These are phyloP conservation scores for Metarhizium guizhouense DNA, from an alignment of 2,329 filamentous ascomycete species.

Conservation along the genomic window DNA sequence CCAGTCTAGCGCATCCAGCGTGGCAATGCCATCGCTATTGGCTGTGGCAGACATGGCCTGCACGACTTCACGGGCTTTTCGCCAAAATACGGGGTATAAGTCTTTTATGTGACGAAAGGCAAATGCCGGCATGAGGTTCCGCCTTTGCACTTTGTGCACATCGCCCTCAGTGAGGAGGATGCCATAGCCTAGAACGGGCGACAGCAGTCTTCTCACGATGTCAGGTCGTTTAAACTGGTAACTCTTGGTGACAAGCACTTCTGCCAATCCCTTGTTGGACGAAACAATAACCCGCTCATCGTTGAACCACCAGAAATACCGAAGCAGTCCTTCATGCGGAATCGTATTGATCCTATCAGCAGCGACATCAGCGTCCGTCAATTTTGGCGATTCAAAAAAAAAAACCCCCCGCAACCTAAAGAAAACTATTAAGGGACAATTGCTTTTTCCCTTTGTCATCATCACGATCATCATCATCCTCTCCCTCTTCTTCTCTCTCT, in stretches of 20 bases:
- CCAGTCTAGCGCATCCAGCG: slow-evolving; percentile 54
- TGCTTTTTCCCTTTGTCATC: too few relatives aligned
- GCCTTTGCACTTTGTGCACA: slow-evolving; percentile 75
- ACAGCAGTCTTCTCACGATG: slow-evolving; percentile 44
- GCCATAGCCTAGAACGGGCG: slow-evolving; percentile 59
- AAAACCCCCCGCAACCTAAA: background rate
- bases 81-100: slow-evolving; percentile 77
- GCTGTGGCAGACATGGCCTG: slow-evolving; percentile 43
- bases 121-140: slow-evolving; percentile 74
- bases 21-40: slow-evolving; percentile 22
- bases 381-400: background rate
- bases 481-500: too few relatives aligned
- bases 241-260: slow-evolving; percentile 58
- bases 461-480: too few relatives aligned
- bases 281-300: slow-evolving; percentile 53
- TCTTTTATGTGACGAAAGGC: slow-evolving; percentile 79
- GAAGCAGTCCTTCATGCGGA: slow-evolving; percentile 60
- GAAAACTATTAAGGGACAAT: background rate
- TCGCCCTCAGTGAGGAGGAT: slow-evolving; percentile 82
- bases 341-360: slow-evolving; percentile 47
- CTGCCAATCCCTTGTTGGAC: slow-evolving; percentile 55
- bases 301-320: slow-evolving; percentile 56
- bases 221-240: slow-evolving; percentile 62
- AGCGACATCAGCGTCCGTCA: slow-evolving; percentile 22
- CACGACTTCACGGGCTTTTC: slow-evolving; percentile 61